phyloP scores from a whole-genome alignment of 768 basidiomycete genomes.

The Leccinum olivaceopallidum region DNA sequence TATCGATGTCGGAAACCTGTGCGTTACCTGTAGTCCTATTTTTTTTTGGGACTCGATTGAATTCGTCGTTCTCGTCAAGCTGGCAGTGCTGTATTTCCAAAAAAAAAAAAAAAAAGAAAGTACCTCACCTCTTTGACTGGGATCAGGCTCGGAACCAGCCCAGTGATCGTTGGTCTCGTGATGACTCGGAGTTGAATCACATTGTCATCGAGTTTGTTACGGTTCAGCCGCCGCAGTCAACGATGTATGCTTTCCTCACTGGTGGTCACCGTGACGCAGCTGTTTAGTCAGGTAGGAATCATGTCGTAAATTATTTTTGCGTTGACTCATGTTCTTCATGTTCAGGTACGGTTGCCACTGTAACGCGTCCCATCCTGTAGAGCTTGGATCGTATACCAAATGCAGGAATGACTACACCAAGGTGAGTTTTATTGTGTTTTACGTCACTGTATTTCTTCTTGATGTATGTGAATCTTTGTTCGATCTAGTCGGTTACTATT shows the following conservation, averaged over 20 bases:
- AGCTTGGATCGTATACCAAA: constrained; percentile 95
- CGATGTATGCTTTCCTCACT: constrained; percentile 97
- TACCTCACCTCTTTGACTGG: too few relatives aligned
- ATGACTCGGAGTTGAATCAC: constrained; percentile 77
- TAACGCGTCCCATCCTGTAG: constrained; percentile 94
- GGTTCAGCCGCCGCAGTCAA: constrained; percentile 55
- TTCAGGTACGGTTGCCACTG: constrained; percentile 96
- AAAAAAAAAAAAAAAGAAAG: too few relatives aligned
- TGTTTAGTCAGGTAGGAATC: constrained; percentile 78
- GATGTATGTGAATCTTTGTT: constrained; percentile 51
- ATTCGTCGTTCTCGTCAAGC: too few relatives aligned
- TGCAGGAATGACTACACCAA: constrained; percentile 86
- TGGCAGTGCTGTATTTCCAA: too few relatives aligned
- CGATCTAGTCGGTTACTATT: neutral
- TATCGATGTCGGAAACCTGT: too few relatives aligned
- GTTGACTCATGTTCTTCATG: neutral
- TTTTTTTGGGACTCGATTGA: too few relatives aligned
- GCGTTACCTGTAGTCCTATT: too few relatives aligned
- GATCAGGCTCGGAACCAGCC: too few relatives aligned
- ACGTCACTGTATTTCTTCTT: constrained; percentile 96
- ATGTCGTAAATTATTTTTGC: neutral
- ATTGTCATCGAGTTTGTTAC: constrained; percentile 96
- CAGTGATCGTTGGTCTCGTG: constrained; percentile 93
- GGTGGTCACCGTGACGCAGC: constrained; percentile 78
- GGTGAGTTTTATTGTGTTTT: constrained; percentile 85